Evolutionary conservation across 805 yeast genomes (phyloP).

Genomic region (Priceomyces haplophilus): DNA sequence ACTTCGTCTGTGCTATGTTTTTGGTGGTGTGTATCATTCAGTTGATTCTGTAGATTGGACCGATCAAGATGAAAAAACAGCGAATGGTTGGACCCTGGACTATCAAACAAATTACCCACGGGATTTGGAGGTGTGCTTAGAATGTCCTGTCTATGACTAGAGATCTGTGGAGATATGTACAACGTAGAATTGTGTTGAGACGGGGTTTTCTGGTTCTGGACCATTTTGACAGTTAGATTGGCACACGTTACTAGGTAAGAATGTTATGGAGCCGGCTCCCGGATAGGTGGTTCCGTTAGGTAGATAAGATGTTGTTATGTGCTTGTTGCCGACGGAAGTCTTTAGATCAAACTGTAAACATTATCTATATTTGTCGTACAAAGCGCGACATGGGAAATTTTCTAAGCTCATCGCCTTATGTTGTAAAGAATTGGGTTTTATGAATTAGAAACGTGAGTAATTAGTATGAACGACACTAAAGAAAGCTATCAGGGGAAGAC

Average conservation of each 20-base stretch:
- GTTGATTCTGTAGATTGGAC: slow-evolving; percentile 7
- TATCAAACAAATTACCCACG: slow-evolving; percentile 39
- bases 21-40: slow-evolving; percentile 5
- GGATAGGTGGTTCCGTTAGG: too few relatives aligned
- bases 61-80: slow-evolving; percentile 36
- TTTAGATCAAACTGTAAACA: slow-evolving; percentile 1
- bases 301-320: neutral
- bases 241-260: neutral
- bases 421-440: neutral
- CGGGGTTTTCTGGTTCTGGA: slow-evolving; percentile 27
- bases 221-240: slow-evolving; percentile 11
- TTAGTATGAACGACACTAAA: neutral
- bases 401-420: slow-evolving; percentile 1
- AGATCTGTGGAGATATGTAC: slow-evolving; percentile 66
- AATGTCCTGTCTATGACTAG: slow-evolving; percentile 38
- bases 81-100: slow-evolving; percentile 39
- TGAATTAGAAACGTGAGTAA: neutral
- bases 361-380: slow-evolving; percentile 1
- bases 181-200: slow-evolving; percentile 72
- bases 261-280: neutral
- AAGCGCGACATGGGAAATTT: neutral
- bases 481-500: neutral
- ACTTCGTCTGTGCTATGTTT: slow-evolving; percentile 6
- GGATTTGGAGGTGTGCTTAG: slow-evolving; percentile 51
- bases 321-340: neutral